Base-by-base conservation (phyloP, 2,329 filamentous ascomycete genomes). In the Clonostachys rosea region DNA sequence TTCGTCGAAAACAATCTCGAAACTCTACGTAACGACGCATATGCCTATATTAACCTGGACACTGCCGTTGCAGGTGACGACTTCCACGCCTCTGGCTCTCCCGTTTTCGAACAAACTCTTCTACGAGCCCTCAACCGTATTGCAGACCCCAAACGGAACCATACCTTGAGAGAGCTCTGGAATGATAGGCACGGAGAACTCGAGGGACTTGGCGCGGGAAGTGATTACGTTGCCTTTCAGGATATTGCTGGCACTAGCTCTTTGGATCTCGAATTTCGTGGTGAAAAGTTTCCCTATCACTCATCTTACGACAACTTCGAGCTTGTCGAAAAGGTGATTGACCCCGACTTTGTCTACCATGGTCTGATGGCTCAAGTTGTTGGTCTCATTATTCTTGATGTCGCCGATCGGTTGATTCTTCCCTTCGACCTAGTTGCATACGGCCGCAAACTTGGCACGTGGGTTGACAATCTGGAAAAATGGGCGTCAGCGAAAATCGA, bases 1-100 rank as follows among this genome's bases (percentile, higher is more conserved):
- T 92, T 87, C 59, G 94, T 99, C 42, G 94, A 99, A 68, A 86
- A 87, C 42, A 85, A 92, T 55, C 74, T 90, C 30, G 83, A 91
- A 0, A 64, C 71, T 4, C 75, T 99, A 7, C 85, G 89, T 40
- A 71, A 78, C 16, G 79, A 94, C 56, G 92, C 81, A 0, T 83
- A 89, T 52, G 91, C 88, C 10, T 99, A 99, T 59, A 75, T 99
- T 54, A 99, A 99, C 59, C 84, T 99, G 39, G 92, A 92, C 62
- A 81, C 84, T 2, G 92, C 86, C 34, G 84, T 97, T 5, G 79
- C 80, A 3, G 94, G 94, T 6, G 68, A 74, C 46, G 75, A 86
- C 11, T 90, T 99, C 60, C 78, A 79, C 53, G 92, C 89, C 9
- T 75, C 85, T 6, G 94, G 87, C 17, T 94, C 89, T 5, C 94